Evolutionary conservation across 768 basidiomycete genomes (phyloP).

Genomic region (Lactarius indigo): DNA sequence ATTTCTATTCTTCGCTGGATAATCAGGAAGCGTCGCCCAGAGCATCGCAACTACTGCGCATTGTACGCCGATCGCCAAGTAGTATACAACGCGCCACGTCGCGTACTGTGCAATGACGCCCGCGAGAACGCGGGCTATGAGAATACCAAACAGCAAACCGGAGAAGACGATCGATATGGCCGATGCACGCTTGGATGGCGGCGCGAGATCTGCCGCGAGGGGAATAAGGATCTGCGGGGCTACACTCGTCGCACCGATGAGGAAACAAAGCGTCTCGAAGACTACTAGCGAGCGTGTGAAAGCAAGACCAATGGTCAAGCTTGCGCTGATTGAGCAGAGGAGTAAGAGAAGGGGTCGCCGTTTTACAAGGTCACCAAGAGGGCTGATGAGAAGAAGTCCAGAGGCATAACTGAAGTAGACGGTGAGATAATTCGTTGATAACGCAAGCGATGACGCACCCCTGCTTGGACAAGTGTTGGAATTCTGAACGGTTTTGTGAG

Average conservation of each 20-base stretch:
- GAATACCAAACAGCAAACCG: conserved; percentile 65
- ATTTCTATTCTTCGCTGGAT: conserved; percentile 19
- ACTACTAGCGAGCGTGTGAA: conserved; percentile 54
- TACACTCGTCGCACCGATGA: conserved; percentile 69
- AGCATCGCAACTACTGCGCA: conserved; percentile 8
- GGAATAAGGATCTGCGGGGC: conserved; percentile 75
- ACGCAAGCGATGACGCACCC: conserved; percentile 36
- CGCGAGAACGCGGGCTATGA: conserved; percentile 61
- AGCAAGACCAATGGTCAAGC: conserved; percentile 69
- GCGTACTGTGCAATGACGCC: conserved; percentile 42
- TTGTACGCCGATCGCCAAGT: conserved; percentile 38
- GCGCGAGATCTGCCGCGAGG: conserved; percentile 76
- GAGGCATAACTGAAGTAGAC: conserved; percentile 28
- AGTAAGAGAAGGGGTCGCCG: conserved; percentile 69
- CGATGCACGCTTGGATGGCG: conserved; percentile 64
- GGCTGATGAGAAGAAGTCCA: conserved; percentile 65
- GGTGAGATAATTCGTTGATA: neutral
- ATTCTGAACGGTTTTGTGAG: conserved; percentile 38
- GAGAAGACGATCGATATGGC: conserved; percentile 71
- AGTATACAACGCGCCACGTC: conserved; percentile 41
- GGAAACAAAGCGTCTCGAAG: conserved; percentile 66
- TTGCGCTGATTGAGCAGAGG: conserved; percentile 39
- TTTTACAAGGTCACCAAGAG: conserved; percentile 79
- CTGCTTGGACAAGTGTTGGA: conserved; percentile 64
- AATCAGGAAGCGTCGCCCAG: conserved; percentile 21